Evolutionary conservation across 768 basidiomycete species (phyloP).

Genomic region (Rhodotorula babjevae): DNA sequence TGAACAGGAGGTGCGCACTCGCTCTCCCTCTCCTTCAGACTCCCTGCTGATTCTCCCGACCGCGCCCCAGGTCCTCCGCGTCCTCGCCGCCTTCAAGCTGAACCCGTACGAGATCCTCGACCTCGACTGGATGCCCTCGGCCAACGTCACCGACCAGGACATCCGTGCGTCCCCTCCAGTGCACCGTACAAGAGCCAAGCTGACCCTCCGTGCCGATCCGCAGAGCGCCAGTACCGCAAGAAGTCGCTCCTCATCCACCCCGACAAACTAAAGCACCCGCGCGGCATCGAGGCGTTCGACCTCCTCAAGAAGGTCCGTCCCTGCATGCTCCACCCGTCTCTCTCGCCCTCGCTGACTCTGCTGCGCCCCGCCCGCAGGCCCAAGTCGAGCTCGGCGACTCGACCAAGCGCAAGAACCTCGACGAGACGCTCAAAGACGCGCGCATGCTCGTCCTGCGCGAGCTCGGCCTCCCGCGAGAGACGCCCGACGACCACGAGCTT

Average conservation of each 20-base stretch:
- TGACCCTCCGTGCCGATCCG: no score
- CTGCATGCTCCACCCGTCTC: neutral
- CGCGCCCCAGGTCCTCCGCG: constrained; percentile 51
- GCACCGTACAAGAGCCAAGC: constrained; percentile 20
- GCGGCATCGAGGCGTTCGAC: constrained; percentile 86
- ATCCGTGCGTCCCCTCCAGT: constrained; percentile 48
- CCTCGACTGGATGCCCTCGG: constrained; percentile 59
- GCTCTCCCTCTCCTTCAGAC: neutral
- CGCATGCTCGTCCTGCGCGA: constrained; percentile 58
- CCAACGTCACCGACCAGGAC: constrained; percentile 58
- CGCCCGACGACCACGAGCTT: constrained; percentile 58
- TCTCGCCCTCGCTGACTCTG: neutral
- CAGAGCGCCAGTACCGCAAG: constrained; percentile 46
- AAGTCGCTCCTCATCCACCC: constrained; percentile 76
- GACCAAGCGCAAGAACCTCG: constrained; percentile 51
- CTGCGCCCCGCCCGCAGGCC: constrained; percentile 54
- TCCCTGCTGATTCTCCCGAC: neutral
- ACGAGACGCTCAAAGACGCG: constrained; percentile 63
- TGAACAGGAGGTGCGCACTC: constrained; percentile 37
- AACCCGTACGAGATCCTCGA: constrained; percentile 95
- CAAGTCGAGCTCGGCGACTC: constrained; percentile 63
- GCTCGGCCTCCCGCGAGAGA: constrained; percentile 61
- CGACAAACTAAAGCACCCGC: constrained; percentile 71
- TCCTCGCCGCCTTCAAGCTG: constrained; percentile 89
- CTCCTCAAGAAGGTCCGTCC: constrained; percentile 73